phyloP scores from a whole-genome alignment of 768 basidiomycete genomes.

The Hysterangium stoloniferum region DNA sequence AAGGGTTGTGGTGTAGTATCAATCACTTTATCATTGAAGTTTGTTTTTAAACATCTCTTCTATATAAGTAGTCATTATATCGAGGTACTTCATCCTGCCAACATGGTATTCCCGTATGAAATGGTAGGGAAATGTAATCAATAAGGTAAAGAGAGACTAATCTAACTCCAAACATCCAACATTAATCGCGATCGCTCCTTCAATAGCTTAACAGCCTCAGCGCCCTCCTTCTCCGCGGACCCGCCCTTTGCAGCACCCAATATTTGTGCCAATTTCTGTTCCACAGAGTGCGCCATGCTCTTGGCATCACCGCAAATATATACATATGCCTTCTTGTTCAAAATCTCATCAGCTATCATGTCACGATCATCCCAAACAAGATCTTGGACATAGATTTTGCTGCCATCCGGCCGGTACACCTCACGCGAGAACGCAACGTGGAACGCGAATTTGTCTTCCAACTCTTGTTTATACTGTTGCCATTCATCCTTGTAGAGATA shows the following conservation, averaged over 20 bases:
- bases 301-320: constrained; percentile 98
- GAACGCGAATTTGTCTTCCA: constrained; percentile 87
- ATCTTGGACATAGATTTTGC: constrained; percentile 99
- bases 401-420: constrained; percentile 74
- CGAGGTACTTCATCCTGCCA: too few species aligned
- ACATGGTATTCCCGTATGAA: too few species aligned
- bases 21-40: too few species aligned
- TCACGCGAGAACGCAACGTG: constrained; percentile 89
- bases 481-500: constrained; percentile 95
- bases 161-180: constrained; percentile 84
- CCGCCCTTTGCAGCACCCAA: constrained; percentile 95
- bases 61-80: too few species aligned
- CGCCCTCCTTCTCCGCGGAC: constrained; percentile 77
- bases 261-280: constrained; percentile 76
- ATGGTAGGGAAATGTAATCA: too few species aligned
- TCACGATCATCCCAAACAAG: constrained; percentile 83
- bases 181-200: constrained; percentile 89
- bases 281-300: constrained; percentile 92
- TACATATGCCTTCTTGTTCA: constrained; percentile 93
- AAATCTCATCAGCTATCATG: constrained; percentile 78
- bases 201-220: constrained; percentile 85
- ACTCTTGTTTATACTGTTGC: constrained; percentile 77
- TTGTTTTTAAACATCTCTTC: too few species aligned
- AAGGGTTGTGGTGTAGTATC: too few species aligned
- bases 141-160: not conserved